Base-by-base conservation (phyloP, 148 eudicot genomes). In the Linanthus parryae region DNA sequence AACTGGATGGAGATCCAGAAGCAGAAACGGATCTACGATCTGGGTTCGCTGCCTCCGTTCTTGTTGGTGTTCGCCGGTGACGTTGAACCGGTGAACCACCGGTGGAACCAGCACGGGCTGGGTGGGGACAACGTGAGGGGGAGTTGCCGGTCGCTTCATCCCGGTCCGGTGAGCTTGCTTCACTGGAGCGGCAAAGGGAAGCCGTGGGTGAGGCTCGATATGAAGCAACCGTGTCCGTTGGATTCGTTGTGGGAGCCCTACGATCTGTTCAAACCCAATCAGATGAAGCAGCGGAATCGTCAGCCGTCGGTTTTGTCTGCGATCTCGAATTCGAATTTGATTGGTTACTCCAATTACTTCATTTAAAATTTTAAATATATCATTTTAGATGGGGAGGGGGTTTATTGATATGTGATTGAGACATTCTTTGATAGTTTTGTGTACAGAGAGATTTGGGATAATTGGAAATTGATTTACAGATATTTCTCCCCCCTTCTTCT, bases 161-260 rank as follows among this genome's bases (percentile, higher is more conserved):
- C 91, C 5, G 95, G 95, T 18, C 95, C 95, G 26, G 91, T 80
- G 14, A 87, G 95, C 39, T 58, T 87, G 68, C 39, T 86, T 21
- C 95, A 86, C 54, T 86, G 95, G 95, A 74, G 82, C 8, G 95
- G 95, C 0, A 87, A 87, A 28, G 95, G 95, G 0, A 87, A 87
- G 57, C 95, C 95, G 0, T 87, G 95, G 95, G 95, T 78, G 0
- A 39, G 95, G 29, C 65, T 83, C 1, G 95, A 87, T 48, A 77
- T 44, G 34, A 64, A 62, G 49, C 68, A 36, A 17, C 73, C 90
- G 0, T 87, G 95, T 66, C 82, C 87, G 48, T 73, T 87, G 84
- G 95, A 87, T 73, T 61, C 70, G 66, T 64, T 87, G 1, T 87
- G 95, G 91, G 65, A 75, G 46, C 91, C 91, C 1, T 87, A 87